These are phyloP conservation scores for Prinsepia uniflora DNA, from an alignment of 306 rosid species.

Conservation along the genomic window DNA sequence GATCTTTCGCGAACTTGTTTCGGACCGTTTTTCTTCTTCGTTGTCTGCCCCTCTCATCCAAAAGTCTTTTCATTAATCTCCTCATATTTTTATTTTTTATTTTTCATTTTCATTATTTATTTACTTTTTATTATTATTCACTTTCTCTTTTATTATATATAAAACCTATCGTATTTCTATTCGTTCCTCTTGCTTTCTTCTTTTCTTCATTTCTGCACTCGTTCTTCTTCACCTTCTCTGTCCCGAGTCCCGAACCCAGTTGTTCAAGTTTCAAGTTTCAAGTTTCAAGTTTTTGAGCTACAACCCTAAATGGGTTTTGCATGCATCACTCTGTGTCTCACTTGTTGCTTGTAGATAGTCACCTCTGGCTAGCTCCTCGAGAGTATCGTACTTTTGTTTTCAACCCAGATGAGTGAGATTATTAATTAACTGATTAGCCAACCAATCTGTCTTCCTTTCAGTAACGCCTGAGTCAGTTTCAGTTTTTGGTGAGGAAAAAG, in stretches of 20 bases:
- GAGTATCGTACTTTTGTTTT: constrained; percentile 19
- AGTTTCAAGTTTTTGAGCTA: neutral
- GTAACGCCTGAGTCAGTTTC: constrained; percentile 49
- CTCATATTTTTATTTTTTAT: neutral
- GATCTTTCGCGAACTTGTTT: constrained; percentile 83
- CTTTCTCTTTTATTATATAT: constrained; percentile 17
- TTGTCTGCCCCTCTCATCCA: neutral
- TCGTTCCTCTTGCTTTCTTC: neutral
- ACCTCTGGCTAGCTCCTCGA: neutral
- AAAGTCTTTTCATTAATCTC: neutral
- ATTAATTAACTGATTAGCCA: neutral
- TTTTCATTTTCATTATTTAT: neutral
- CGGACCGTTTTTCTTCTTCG: constrained; percentile 62
- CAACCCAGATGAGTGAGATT: neutral
- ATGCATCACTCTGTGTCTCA: constrained; percentile 31
- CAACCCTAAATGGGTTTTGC: constrained; percentile 37
- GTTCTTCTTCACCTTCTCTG: neutral
- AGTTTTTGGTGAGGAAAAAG: neutral
- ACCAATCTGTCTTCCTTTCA: neutral
- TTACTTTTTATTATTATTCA: neutral
- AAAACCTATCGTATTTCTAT: constrained; percentile 27
- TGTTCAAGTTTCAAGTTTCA: neutral
- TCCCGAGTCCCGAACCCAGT: constrained; percentile 10
- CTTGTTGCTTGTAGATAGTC: neutral
- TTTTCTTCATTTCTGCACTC: neutral